Evolutionary conservation across 2,329 filamentous ascomycete genomes (phyloP), one percentile per base, ranked within the genome.

Genomic region (Xylaria sp.): DNA sequence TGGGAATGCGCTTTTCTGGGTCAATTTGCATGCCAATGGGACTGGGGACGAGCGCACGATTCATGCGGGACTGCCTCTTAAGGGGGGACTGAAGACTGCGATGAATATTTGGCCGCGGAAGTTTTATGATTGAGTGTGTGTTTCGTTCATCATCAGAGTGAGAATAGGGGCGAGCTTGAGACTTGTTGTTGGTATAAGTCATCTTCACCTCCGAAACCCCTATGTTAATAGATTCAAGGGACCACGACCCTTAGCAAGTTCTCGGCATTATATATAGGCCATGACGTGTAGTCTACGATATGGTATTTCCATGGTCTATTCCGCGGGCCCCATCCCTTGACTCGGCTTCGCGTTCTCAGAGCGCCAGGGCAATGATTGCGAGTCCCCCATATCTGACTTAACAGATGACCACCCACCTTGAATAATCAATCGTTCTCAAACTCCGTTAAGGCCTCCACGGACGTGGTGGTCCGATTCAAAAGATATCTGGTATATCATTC

Each of bases 51-150:
- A 61, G 58, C 70, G 76, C 57, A 75, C 74, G 1, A 66, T 73
- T 47, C 78, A 79, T 59, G 76, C 77, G 0, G 77, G 78, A 0
- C 60, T 79, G 52, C 73, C 76, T 8, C 66, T 79, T 3, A 70
- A 65, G 8, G 67, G 68, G 0, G 77, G 77, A 2, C 42, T 70
- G 52, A 80, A 80, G 72, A 78, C 75, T 13, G 77, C 76, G 2
- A 77, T 79, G 75, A 79, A 79, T 63, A 78, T 79, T 55, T 79
- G 78, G 78, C 75, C 70, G n/a, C 59, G 65, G 56, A 66, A 65
- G 52, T 67, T 66, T 39, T 67, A 66, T 16, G 63, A 66, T 39
- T 66, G n/a, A 60, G 7, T 11, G 39, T 13, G 9, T 1, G 7
- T 9, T 8, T 44, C 6, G 4, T 44, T 10, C 10, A 5, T 10